These are phyloP conservation scores for Sanguinoderma infundibulare DNA, from an alignment of 1,284 basidiomycete genomes.

Conservation along the genomic window DNA sequence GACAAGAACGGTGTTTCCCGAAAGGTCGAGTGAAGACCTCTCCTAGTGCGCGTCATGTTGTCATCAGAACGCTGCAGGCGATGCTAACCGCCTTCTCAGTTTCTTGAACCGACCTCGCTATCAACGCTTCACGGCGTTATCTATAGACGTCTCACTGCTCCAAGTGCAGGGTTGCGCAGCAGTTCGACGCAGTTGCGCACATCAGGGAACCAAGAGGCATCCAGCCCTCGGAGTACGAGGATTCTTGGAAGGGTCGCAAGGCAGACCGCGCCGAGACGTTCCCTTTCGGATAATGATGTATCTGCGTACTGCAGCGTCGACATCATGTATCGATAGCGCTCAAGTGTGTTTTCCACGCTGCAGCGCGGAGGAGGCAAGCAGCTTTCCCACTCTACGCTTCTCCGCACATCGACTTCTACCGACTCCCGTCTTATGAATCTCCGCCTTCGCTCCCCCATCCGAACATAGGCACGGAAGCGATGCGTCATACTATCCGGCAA, in stretches of 20 bases:
- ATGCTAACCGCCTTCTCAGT: conserved; percentile 7
- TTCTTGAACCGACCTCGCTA: conserved; percentile 31
- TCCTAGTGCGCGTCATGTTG: conserved; percentile 25
- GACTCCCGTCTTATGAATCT: neutral
- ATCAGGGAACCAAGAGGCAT: conserved; percentile 30
- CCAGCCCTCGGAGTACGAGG: conserved; percentile 29
- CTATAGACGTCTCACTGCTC: conserved; percentile 34
- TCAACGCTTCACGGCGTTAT: conserved; percentile 36
- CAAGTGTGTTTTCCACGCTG: conserved; percentile 2
- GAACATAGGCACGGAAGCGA: neutral
- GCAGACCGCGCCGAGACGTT: conserved; percentile 30
- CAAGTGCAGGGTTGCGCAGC: conserved; percentile 31
- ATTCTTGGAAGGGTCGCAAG: conserved; percentile 25
- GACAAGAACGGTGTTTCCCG: conserved; percentile 20
- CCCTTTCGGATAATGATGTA: conserved; percentile 29
- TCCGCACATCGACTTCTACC: too few relatives aligned
- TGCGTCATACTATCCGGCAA: neutral
- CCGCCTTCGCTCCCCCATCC: neutral
- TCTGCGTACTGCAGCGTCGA: neutral
- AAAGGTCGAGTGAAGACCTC: conserved; percentile 28
- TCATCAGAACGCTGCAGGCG: neutral
- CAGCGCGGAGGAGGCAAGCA: neutral
- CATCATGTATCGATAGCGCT: neutral
- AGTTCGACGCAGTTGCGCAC: conserved; percentile 32
- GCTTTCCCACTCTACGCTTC: neutral